Evolutionary conservation across 2,329 filamentous ascomycete species (phyloP).

Genomic region (Venturia asperata): DNA sequence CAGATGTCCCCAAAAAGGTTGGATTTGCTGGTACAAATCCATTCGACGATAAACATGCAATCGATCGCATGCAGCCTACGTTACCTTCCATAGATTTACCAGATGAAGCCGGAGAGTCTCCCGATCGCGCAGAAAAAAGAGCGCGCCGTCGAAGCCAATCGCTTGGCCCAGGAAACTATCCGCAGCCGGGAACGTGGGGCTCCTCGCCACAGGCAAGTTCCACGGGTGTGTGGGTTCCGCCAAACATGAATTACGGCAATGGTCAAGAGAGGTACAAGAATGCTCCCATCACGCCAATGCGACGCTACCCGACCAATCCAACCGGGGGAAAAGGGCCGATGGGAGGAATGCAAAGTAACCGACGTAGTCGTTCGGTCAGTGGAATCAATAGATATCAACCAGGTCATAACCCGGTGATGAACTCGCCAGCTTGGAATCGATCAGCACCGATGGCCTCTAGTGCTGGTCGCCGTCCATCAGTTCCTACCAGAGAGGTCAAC

Average conservation of each 20-base stretch:
- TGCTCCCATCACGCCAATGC: constrained; percentile 4
- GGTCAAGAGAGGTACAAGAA: constrained; percentile 7
- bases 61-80: constrained; percentile 4
- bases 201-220: neutral
- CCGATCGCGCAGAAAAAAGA: neutral
- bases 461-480: neutral
- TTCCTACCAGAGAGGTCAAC: neutral
- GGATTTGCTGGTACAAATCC: constrained; percentile 9
- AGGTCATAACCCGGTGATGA: neutral
- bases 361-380: neutral
- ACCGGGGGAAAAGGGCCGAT: neutral
- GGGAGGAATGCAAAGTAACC: neutral
- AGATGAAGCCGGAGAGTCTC: neutral
- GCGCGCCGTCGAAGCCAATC: constrained; percentile 2
- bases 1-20: constrained; percentile 6
- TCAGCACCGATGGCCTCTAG: neutral
- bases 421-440: neutral
- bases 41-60: constrained; percentile 13
- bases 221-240: neutral
- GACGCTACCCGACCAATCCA: constrained; percentile 11
- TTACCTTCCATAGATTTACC: neutral
- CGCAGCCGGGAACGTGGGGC: neutral
- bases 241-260: neutral
- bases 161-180: neutral
- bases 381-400: neutral